Percentiles rank a stretch among this genome's conserved stretches.
Evolutionary conservation across 768 basidiomycete species (phyloP).

Genomic region (Hypholoma fasciculare): DNA sequence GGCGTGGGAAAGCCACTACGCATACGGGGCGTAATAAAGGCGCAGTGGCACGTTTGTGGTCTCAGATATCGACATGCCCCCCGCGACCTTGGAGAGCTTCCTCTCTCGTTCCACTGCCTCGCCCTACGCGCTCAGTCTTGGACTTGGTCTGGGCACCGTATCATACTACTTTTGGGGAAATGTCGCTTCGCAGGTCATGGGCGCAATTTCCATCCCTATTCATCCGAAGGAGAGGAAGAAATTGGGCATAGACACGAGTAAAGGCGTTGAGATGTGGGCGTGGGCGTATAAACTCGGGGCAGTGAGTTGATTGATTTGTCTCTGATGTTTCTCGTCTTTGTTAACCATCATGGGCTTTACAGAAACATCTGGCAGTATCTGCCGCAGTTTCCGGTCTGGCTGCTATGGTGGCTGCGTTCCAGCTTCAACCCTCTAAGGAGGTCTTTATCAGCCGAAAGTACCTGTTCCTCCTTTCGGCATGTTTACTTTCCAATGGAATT

Average conservation of each 20-base stretch:
- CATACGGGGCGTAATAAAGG: too few relatives aligned
- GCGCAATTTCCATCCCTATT: neutral
- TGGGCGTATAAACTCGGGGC: slow-evolving; percentile 10
- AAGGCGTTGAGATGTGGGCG: slow-evolving; percentile 9
- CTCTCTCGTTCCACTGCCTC: slow-evolving; percentile 1
- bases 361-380: slow-evolving; percentile 1
- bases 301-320: neutral
- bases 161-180: slow-evolving; percentile 15
- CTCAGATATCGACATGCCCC: neutral
- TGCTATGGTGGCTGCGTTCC: slow-evolving; percentile 1
- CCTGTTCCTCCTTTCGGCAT: neutral
- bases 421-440: neutral
- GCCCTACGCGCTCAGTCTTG: slow-evolving; percentile 3
- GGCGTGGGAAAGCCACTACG: too few relatives aligned
- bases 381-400: neutral
- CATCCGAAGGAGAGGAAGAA: slow-evolving; percentile 3
- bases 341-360: neutral
- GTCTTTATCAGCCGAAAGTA: neutral
- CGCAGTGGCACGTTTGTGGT: too few relatives aligned
- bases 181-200: slow-evolving; percentile 1
- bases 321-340: neutral
- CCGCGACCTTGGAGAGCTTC: neutral
- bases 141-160: slow-evolving; percentile 1
- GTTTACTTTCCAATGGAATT: neutral
- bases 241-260: neutral